Evolutionary conservation across 2,329 filamentous ascomycete genomes (phyloP), one percentile per base, ranked within the genome.

Genomic region (Septoria linicola): DNA sequence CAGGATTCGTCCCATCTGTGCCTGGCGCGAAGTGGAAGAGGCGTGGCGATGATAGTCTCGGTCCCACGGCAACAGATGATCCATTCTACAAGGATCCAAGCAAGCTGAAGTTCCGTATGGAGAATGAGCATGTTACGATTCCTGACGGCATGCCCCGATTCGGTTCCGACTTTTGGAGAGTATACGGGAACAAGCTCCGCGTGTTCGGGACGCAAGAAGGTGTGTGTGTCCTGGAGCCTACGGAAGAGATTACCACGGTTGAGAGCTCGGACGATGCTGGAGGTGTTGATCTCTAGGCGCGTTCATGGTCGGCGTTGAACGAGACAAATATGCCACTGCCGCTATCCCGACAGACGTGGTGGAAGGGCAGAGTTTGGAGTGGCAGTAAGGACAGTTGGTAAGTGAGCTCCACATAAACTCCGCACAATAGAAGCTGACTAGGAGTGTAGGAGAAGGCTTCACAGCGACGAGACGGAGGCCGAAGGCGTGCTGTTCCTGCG

Each of bases 131-230:
- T 31, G 36, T 73, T 35, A 62, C 78, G 39, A 57, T 67, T 7
- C 51, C 57, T 14, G 59, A 60, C 7, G 66, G 66, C 2, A 78
- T 85, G 54, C 81, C 82, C 6, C 63, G 70, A 1, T 77, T 78
- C 51, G 70, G 71, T 1, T 71, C 71, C 3, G 66, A 71, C 13
- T 83, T 84, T 61, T 85, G 82, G 82, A 60, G 67, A 3, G 64
- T 75, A 8, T 82, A 83, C 63, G 78, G 78, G 1, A 84, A 84
- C 58, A 80, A 75, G 56, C 63, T 84, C 49, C 71, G 81, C 32
- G 76, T 82, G 1, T 84, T 83, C 68, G 82, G 81, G 2, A 83
- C 80, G 0, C 61, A 73, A 40, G 81, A 85, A 64, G 72, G 71
- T 21, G 65, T 78, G 4, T 78, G 70, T 41, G 53, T 53, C 36